Evolutionary conservation across 192 early-diverging fungal species (phyloP), one percentile per base, ranked within the genome.

Genomic region (Coemansia sp.): DNA sequence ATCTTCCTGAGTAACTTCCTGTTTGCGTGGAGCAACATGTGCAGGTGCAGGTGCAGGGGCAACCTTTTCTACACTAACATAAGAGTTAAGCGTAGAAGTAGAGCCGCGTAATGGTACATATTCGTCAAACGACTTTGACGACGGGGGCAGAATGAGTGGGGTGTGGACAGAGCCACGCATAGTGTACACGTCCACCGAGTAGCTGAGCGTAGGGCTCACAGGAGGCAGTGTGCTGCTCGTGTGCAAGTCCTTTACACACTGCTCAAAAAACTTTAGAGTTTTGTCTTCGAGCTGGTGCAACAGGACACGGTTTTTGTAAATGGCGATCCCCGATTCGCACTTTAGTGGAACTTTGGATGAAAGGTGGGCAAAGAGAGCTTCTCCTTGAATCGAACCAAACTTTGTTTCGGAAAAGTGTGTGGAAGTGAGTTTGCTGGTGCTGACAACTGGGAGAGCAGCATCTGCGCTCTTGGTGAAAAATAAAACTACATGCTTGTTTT

Each of bases 171-270:
- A 15, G 4, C 19, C 27, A 21, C 25, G 22, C 2, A 15, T 12
- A 54, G 27, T 5, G 22, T 32, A 54, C 27, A 54, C 15, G 4
- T 54, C 52, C 12, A 54, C 2, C 12, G 22, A 25, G 52, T 24
- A 54, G 14, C 10, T 54, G 14, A 54, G 25, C 2, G 0, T 27
- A 24, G 52, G 25, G 9, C 52, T 54, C 0, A 54, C 27, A 2
- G 17, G 52, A 23, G 52, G 52, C 52, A 54, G 21, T 15, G 25
- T 23, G 25, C 22, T 54, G 52, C 23, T 27, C 9, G 27, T 23
- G 22, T 54, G 52, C 12, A 54, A 25, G 22, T 54, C 25, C 1
- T 19, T 23, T 19, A 54, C 52, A 54, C 52, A 54, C 52, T 54
- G 52, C 22, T 19, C 27, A 7, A 54, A 54, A 32, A 23, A 54